These are phyloP conservation scores for Camelina sativa DNA, from an alignment of 345 rosid species.

Conservation along the genomic window DNA sequence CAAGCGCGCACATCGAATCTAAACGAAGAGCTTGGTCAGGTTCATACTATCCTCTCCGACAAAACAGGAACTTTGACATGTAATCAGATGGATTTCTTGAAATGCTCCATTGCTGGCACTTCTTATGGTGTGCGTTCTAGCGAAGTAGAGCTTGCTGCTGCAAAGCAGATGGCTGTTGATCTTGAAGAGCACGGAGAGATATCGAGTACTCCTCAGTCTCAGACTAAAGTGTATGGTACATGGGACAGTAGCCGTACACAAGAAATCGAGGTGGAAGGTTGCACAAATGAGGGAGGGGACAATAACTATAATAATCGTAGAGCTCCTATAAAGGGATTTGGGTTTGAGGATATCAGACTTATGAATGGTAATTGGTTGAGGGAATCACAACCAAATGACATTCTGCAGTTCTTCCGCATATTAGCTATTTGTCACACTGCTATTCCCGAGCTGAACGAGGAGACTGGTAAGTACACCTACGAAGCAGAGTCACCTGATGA, in stretches of 20 bases:
- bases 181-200: conserved; percentile 63
- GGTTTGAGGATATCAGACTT: conserved; percentile 82
- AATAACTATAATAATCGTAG: conserved; percentile 54
- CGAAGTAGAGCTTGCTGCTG: conserved; percentile 94
- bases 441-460: conserved; percentile 88
- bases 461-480: conserved; percentile 66
- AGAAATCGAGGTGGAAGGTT: conserved; percentile 75
- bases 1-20: conserved; percentile 94
- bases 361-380: conserved; percentile 83
- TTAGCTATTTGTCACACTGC: conserved; percentile 96
- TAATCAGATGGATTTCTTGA: conserved; percentile 98
- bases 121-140: conserved; percentile 73
- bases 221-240: conserved; percentile 40
- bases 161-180: conserved; percentile 83
- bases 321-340: conserved; percentile 72
- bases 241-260: conserved; percentile 53
- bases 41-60: conserved; percentile 94
- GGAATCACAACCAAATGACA: conserved; percentile 64
- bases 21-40: conserved; percentile 98
- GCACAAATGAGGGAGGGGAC: conserved; percentile 44
- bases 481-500: conserved; percentile 99
- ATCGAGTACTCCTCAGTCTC: conserved; percentile 45
- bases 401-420: conserved; percentile 73
- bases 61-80: conserved; percentile 99
- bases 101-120: conserved; percentile 92